A percentile compares a stretch with the other conserved stretches of the same genome.
Conservation (phyloP, 495 filamentous ascomycete species). For the Parathielavia hyrcaniae region DNA sequence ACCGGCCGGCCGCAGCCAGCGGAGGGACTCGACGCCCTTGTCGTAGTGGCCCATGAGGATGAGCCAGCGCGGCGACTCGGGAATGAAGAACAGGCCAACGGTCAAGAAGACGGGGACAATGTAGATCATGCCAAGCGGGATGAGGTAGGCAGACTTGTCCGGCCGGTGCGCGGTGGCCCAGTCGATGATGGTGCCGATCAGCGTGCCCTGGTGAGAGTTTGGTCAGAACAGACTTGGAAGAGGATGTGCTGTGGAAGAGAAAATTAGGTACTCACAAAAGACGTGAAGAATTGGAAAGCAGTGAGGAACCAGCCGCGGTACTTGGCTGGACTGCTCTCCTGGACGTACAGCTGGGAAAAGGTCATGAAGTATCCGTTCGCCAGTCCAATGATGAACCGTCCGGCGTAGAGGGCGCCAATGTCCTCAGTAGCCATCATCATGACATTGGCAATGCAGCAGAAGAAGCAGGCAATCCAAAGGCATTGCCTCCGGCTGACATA, state of each 20-base stretch:
- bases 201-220: constrained; percentile 36
- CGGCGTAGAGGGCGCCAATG: constrained; percentile 51
- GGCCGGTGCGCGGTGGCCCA: constrained; percentile 48
- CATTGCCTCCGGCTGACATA: constrained; percentile 44
- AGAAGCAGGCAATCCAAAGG: constrained; percentile 46
- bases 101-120: constrained; percentile 50
- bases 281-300: constrained; percentile 39
- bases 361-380: constrained; percentile 55
- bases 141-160: constrained; percentile 47
- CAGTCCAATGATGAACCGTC: constrained; percentile 51
- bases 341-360: constrained; percentile 52
- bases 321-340: constrained; percentile 47
- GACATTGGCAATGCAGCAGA: constrained; percentile 46
- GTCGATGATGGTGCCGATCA: constrained; percentile 58
- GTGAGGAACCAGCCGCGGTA: constrained; percentile 47
- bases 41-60: constrained; percentile 44
- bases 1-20: constrained; percentile 41
- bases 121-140: constrained; percentile 55
- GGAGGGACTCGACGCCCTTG: constrained; percentile 44
- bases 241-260: no score
- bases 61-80: constrained; percentile 61
- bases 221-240: no score
- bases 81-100: constrained; percentile 52
- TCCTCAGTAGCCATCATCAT: constrained; percentile 52
- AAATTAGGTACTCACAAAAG: constrained; percentile 29